phyloP scores from a whole-genome alignment of 495 filamentous ascomycete species.

The Jackrogersella multiformis region DNA sequence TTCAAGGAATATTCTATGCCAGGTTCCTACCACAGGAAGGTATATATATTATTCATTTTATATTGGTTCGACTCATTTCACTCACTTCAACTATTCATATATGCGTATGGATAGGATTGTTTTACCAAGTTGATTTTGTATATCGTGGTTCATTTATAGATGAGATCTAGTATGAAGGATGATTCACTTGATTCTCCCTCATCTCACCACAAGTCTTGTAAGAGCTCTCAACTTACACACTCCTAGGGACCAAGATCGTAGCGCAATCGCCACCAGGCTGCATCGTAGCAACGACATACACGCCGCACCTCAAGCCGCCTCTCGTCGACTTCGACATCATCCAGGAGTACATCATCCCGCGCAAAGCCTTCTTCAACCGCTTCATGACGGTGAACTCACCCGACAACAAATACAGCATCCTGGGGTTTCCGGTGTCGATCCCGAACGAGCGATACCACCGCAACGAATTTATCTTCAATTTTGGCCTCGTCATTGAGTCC shows the following conservation, averaged over 20 bases:
- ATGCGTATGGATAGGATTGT: too few species aligned
- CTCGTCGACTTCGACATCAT: slow-evolving; percentile 86
- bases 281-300: slow-evolving; percentile 63
- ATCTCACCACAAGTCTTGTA: neutral
- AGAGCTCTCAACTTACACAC: slow-evolving; percentile 15
- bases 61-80: too few species aligned
- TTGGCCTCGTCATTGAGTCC: slow-evolving; percentile 79
- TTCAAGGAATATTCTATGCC: slow-evolving; percentile 95
- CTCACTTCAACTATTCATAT: too few species aligned
- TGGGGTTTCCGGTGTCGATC: slow-evolving; percentile 91
- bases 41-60: slow-evolving; percentile 44
- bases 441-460: slow-evolving; percentile 77
- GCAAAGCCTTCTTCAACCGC: slow-evolving; percentile 87
- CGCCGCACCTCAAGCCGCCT: slow-evolving; percentile 64
- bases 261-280: slow-evolving; percentile 77
- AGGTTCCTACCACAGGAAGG: slow-evolving; percentile 92
- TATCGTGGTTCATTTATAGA: too few species aligned
- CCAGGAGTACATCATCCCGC: slow-evolving; percentile 90
- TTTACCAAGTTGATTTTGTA: too few species aligned
- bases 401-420: slow-evolving; percentile 78
- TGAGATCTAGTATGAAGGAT: too few species aligned
- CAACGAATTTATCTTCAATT: slow-evolving; percentile 99
- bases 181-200: neutral
- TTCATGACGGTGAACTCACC: slow-evolving; percentile 79
- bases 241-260: slow-evolving; percentile 79